Percentiles rank a stretch among this genome's conserved stretches.
Conservation (phyloP, 1,284 basidiomycete species). For the Cutaneotrichosporon arboriforme region DNA sequence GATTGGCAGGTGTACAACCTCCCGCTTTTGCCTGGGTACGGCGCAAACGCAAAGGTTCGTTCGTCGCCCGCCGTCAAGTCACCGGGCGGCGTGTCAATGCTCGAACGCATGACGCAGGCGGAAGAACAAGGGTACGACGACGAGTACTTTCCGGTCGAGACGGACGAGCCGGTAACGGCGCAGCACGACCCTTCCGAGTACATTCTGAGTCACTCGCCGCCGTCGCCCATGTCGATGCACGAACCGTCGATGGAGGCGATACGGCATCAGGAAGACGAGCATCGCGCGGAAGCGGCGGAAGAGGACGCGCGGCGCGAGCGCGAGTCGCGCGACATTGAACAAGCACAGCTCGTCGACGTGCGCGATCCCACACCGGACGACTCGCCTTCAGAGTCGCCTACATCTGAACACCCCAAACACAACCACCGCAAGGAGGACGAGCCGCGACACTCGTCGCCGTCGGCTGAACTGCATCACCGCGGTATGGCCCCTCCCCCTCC, state of each 20-base stretch:
- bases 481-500: slow-evolving; percentile 8
- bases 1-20: slow-evolving; percentile 75
- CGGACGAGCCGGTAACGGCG: slow-evolving; percentile 20
- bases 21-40: slow-evolving; percentile 85
- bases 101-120: slow-evolving; percentile 69
- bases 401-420: too few relatives aligned
- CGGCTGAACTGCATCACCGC: slow-evolving; percentile 18
- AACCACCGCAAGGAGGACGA: too few relatives aligned
- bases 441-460: slow-evolving; percentile 27
- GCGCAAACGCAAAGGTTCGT: slow-evolving; percentile 72
- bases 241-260: slow-evolving; percentile 5
- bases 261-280: slow-evolving; percentile 1
- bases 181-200: slow-evolving; percentile 41
- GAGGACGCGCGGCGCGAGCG: neutral
- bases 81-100: slow-evolving; percentile 57
- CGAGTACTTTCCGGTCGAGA: slow-evolving; percentile 59
- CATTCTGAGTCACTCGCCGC: slow-evolving; percentile 42
- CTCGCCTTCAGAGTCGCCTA: neutral
- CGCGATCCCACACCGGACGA: neutral
- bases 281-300: neutral
- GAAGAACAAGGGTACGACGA: slow-evolving; percentile 88
- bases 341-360: neutral
- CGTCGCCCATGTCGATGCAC: slow-evolving; percentile 11
- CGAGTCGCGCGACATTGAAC: neutral
- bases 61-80: slow-evolving; percentile 66